Base-by-base conservation (phyloP, 371 early-diverging fungal species). In the Mucor indicus region DNA sequence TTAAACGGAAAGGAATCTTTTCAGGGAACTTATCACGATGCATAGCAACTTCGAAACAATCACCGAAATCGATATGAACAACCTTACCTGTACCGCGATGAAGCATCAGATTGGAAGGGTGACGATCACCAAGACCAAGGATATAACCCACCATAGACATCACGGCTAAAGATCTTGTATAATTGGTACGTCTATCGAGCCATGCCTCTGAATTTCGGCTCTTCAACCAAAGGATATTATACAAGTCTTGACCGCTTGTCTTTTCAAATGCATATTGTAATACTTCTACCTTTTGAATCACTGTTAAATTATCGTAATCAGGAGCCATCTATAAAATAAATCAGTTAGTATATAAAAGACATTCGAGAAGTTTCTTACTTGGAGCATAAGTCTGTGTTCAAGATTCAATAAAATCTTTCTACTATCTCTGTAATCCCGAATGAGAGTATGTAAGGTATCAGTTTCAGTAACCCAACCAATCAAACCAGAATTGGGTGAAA, bases 61-160 rank as follows among this genome's bases (percentile, higher is more conserved):
- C 98, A 29, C 98, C 98, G 69, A 98, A 95, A 69, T 99, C 99
- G 57, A 99, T 97, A 52, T 99, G 98, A n/a, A 97, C 88, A 8
- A 98, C 88, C 62, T 96, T 96, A 59, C 98, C 98, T 3, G 93
- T 89, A 29, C 79, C 83, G 19, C 90, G 77, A 54, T 98, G 94
- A 48, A 99, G 63, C 93, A 99, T 95, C 39, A 99, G 76, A 60
- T 99, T 99, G 11, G 98, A 95, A 4, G 98, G 98, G 69, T 99
- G 99, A 11, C 99, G 79, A 67, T 99, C 99, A 7, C 99, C 99
- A 16, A 99, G 69, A 15, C 99, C 99, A 11, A 99, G 80, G 23
- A 99, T 92, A 60, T 99, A 98, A 4, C 98, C 98, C 5, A 96
- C 97, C 88, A 99, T 99, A 0, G 98, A 96, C 95, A 95, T 97